These are phyloP conservation scores for Verticillium longisporum DNA, from an alignment of 2,329 filamentous ascomycete species.

Conservation along the genomic window DNA sequence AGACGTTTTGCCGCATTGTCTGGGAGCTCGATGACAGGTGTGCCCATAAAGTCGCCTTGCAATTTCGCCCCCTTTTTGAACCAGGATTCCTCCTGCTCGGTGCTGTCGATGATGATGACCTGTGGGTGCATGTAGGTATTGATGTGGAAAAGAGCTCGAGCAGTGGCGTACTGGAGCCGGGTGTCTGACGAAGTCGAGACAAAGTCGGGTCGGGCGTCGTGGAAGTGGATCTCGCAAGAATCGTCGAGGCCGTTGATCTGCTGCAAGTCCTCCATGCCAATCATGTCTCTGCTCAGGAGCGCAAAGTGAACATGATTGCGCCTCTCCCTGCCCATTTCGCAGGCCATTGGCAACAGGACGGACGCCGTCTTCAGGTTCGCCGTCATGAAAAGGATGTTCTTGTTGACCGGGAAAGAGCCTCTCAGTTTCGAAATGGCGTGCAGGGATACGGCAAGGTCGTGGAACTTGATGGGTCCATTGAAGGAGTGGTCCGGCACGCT, in stretches of 20 bases:
- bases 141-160: slow-evolving; percentile 64
- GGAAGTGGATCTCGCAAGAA: slow-evolving; percentile 57
- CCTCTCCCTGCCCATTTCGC: slow-evolving; percentile 68
- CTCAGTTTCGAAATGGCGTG: slow-evolving; percentile 48
- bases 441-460: slow-evolving; percentile 56
- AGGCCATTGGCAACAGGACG: slow-evolving; percentile 72
- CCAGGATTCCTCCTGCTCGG: slow-evolving; percentile 58
- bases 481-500: slow-evolving; percentile 35
- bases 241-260: slow-evolving; percentile 73
- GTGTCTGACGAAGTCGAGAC: slow-evolving; percentile 60
- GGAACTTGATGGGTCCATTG: slow-evolving; percentile 65
- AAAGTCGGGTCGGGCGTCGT: slow-evolving; percentile 73
- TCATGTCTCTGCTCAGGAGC: slow-evolving; percentile 65
- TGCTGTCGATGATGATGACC: slow-evolving; percentile 65
- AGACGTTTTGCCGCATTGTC: slow-evolving; percentile 54
- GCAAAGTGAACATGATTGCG: slow-evolving; percentile 76
- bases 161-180: slow-evolving; percentile 59
- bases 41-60: slow-evolving; percentile 42
- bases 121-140: slow-evolving; percentile 70
- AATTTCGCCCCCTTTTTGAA: slow-evolving; percentile 56
- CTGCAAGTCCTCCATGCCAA: slow-evolving; percentile 62
- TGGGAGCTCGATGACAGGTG: slow-evolving; percentile 72
- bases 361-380: slow-evolving; percentile 68
- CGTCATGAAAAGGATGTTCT: slow-evolving; percentile 73
- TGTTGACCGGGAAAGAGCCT: slow-evolving; percentile 46